Conservation (phyloP, 257 asterid genomes). For the Fraxinus anomala region DNA sequence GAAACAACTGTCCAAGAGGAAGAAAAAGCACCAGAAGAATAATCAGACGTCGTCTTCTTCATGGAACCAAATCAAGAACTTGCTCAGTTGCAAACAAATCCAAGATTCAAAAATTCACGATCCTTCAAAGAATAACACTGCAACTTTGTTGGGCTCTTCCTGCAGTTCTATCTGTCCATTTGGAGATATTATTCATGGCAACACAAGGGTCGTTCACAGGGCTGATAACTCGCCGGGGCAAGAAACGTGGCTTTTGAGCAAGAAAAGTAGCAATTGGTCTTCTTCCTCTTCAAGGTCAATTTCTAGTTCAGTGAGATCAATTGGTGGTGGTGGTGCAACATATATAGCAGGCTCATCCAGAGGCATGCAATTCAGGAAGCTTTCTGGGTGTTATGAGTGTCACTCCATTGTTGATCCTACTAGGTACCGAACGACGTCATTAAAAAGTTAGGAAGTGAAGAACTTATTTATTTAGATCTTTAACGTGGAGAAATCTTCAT, state of each 20-base stretch:
- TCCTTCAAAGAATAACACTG: constrained; percentile 43
- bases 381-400: constrained; percentile 91
- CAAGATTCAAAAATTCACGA: constrained; percentile 61
- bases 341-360: constrained; percentile 40
- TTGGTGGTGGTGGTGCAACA: constrained; percentile 27
- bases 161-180: constrained; percentile 70
- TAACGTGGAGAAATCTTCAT: too few relatives aligned
- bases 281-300: constrained; percentile 41
- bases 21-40: constrained; percentile 37
- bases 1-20: constrained; percentile 40
- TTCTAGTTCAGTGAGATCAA: constrained; percentile 36
- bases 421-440: constrained; percentile 41
- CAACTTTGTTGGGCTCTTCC: constrained; percentile 32
- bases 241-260: constrained; percentile 54
- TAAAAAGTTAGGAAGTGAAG: neutral
- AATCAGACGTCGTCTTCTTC: constrained; percentile 52
- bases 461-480: neutral
- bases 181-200: constrained; percentile 64
- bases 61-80: constrained; percentile 87
- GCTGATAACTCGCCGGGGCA: constrained; percentile 78
- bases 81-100: constrained; percentile 74
- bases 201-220: constrained; percentile 68
- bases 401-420: constrained; percentile 78
- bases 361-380: constrained; percentile 80
- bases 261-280: constrained; percentile 45